Conservation (phyloP, 1,284 basidiomycete species). For the Polyporus tsugae region DNA sequence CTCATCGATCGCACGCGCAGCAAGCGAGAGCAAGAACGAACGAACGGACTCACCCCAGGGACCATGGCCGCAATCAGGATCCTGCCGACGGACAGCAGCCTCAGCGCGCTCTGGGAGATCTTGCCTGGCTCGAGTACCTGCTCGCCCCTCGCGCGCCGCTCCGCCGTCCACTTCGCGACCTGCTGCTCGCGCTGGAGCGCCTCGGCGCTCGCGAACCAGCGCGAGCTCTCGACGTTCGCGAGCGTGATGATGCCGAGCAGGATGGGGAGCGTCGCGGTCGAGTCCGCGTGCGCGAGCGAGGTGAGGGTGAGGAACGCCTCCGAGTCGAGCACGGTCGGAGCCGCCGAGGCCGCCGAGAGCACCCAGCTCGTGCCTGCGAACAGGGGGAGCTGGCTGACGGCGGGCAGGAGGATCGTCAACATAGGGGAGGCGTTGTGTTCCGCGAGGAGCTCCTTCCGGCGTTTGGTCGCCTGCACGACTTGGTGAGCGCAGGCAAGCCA, state of each 20-base stretch:
- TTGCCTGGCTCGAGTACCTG: conserved; percentile 57
- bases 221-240: conserved; percentile 79
- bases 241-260: conserved; percentile 76
- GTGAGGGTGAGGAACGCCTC: conserved; percentile 80
- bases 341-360: conserved; percentile 62
- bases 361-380: conserved; percentile 73
- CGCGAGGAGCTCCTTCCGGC: conserved; percentile 66
- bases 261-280: conserved; percentile 75
- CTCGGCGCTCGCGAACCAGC: conserved; percentile 69
- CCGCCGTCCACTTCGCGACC: conserved; percentile 52
- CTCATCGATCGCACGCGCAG: background rate
- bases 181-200: conserved; percentile 59
- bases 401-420: conserved; percentile 68
- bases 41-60: conserved; percentile 68
- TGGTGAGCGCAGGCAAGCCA: conserved; percentile 23
- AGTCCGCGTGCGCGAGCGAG: conserved; percentile 74
- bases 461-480: conserved; percentile 55
- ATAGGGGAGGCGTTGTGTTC: conserved; percentile 66
- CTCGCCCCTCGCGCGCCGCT: conserved; percentile 48
- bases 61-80: conserved; percentile 81
- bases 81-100: conserved; percentile 71
- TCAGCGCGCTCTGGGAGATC: conserved; percentile 67
- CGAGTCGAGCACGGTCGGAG: conserved; percentile 72
- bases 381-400: conserved; percentile 75
- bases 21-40: background rate